A percentile compares a stretch with the other conserved stretches of the same genome.
phyloP scores from a whole-genome alignment of 768 basidiomycete genomes.

The Kwoniella newhampshirensis region DNA sequence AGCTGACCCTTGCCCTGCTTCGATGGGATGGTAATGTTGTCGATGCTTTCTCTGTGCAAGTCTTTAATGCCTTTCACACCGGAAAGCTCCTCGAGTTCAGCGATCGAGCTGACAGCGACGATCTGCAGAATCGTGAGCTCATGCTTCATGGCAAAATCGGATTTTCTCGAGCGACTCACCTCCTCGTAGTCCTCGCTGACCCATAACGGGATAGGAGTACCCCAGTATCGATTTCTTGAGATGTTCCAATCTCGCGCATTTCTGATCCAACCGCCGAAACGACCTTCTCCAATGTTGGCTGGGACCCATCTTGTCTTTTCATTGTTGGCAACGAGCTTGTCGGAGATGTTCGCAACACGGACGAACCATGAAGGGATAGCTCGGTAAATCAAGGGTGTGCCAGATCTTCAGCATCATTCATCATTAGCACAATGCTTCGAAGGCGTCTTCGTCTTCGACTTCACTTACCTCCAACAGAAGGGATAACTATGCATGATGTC shows the following conservation, averaged over 20 bases:
- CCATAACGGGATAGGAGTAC: slow-evolving; percentile 96
- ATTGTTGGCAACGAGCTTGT: slow-evolving; percentile 87
- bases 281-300: slow-evolving; percentile 78
- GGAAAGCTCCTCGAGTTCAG: slow-evolving; percentile 79
- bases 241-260: slow-evolving; percentile 99
- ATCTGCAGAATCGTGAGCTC: slow-evolving; percentile 58
- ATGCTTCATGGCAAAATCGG: not conserved
- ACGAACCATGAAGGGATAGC: slow-evolving; percentile 97
- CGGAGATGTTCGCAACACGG: slow-evolving; percentile 76
- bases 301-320: slow-evolving; percentile 93
- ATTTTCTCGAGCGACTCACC: slow-evolving; percentile 55
- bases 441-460: slow-evolving; percentile 2
- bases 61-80: slow-evolving; percentile 82
- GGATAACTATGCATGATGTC: slow-evolving; percentile 90
- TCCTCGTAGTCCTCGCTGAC: slow-evolving; percentile 88
- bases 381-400: slow-evolving; percentile 91
- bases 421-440: not conserved
- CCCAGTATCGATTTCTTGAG: slow-evolving; percentile 99
- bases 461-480: slow-evolving; percentile 95
- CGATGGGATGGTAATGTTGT: slow-evolving; percentile 94
- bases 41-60: slow-evolving; percentile 89
- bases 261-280: slow-evolving; percentile 95
- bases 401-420: slow-evolving; percentile 65
- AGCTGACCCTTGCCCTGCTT: slow-evolving; percentile 78
- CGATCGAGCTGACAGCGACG: slow-evolving; percentile 81